Evolutionary conservation across 139 green algal species (phyloP), one percentile per base, ranked within the genome.

Genomic region (Chlorella sp.): DNA sequence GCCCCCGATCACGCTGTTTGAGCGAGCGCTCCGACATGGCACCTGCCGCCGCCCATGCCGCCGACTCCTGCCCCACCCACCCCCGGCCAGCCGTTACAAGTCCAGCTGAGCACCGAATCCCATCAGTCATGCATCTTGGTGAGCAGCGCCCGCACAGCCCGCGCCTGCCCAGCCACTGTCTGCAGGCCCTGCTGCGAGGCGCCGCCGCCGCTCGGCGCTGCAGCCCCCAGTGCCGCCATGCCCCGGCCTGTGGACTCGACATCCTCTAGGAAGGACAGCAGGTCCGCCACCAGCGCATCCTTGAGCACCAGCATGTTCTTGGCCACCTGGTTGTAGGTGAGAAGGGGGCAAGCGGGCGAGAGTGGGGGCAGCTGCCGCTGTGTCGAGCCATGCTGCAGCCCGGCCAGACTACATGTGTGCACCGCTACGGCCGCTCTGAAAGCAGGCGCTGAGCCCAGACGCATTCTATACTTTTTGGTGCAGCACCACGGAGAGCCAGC

Each of bases 291-390:
- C 34, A 85, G 87, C 26, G 82, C 84, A 57, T 96, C 94, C 84
- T 95, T 95, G 34, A 97, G 78, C 75, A 91, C 78, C 56, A 98
- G 91, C 90, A 97, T 96, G 89, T 97, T 92, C 91, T 98, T 98
- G 75, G 91, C 83, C 20, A 44, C 73, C 73, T 47, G 36, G 1
- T 21, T 30, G 20, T n/a, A 32, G 23, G 25, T 25, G 32, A 9
- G 63, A 30, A 70, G 63, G 26, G 15, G 11, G 51, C 51, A 60
- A 21, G 51, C 51, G 15, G 51, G 51, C 15, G 13, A 21, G 51
- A 18, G 11, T 23, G 51, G 51, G 13, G 44, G 9, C 9, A 51
- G n/a, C n/a, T n/a, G n/a, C n/a, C n/a, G n/a, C n/a, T n/a, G n/a
- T n/a, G n/a, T n/a, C n/a, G n/a, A n/a, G n/a, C n/a, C n/a, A n/a